Conservation (phyloP, 116 monocot species). For the Trichopus zeylanicus region DNA sequence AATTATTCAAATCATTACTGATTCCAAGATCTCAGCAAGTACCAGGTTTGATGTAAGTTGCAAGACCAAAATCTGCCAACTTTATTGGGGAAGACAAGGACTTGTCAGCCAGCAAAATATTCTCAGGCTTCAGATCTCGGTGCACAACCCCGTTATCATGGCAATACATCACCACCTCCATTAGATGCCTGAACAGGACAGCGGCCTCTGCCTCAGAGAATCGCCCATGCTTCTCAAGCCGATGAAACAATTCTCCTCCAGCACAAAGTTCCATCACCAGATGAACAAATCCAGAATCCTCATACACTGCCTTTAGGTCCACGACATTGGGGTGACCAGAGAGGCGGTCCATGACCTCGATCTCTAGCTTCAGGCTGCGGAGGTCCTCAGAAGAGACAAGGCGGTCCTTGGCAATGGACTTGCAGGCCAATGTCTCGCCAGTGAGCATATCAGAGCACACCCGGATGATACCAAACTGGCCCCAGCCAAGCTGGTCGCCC, state of each 20-base stretch:
- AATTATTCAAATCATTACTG: background rate
- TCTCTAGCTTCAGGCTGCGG: conserved; percentile 70
- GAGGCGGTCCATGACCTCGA: conserved; percentile 79
- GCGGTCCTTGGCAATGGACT: conserved; percentile 81
- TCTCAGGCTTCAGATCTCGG: conserved; percentile 88
- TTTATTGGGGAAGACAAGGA: conserved; percentile 68
- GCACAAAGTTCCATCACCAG: conserved; percentile 91
- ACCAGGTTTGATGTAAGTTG: conserved; percentile 82
- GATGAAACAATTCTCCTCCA: conserved; percentile 81
- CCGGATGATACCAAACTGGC: conserved; percentile 84
- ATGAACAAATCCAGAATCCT: conserved; percentile 66
- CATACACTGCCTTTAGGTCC: conserved; percentile 73
- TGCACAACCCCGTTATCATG: conserved; percentile 83
- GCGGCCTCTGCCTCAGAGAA: conserved; percentile 60
- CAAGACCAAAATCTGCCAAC: conserved; percentile 85
- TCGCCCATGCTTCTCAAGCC: conserved; percentile 52
- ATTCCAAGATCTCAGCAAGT: conserved; percentile 7
- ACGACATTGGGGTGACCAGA: conserved; percentile 84
- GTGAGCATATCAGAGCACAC: conserved; percentile 53
- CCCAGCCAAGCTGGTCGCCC: conserved; percentile 67
- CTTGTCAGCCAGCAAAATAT: conserved; percentile 65
- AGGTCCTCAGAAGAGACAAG: conserved; percentile 62
- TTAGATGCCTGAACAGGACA: conserved; percentile 49
- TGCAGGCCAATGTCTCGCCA: conserved; percentile 68
- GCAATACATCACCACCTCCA: conserved; percentile 77